phyloP scores from a whole-genome alignment of 1,139 yeast genomes.

The Suhomyces choctaworum region DNA sequence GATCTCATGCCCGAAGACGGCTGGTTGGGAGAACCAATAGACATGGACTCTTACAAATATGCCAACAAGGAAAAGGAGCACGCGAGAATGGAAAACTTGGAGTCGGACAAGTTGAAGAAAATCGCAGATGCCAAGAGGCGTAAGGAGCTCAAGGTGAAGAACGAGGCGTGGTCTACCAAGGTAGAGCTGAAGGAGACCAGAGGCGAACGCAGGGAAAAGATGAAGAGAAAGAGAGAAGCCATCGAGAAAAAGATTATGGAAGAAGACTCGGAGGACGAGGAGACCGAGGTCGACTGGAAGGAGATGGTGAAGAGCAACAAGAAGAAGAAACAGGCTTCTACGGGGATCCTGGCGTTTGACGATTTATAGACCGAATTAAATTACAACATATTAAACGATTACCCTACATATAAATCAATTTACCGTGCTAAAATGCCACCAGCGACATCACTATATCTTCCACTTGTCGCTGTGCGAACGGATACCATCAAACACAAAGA shows the following conservation, averaged over 20 bases:
- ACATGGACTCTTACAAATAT: constrained; percentile 68
- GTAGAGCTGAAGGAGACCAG: constrained; percentile 62
- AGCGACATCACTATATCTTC: constrained; percentile 37
- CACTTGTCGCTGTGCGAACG: constrained; percentile 51
- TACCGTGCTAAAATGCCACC: too few species aligned
- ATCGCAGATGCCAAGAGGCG: constrained; percentile 50
- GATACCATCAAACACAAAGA: constrained; percentile 68
- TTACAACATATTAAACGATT: too few species aligned
- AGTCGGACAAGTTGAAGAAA: constrained; percentile 44
- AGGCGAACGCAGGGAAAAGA: constrained; percentile 60
- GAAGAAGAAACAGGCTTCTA: constrained; percentile 42
- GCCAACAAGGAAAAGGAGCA: constrained; percentile 65
- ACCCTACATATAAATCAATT: background rate
- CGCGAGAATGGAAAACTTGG: constrained; percentile 58
- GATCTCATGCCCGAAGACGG: constrained; percentile 61
- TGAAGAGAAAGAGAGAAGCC: constrained; percentile 63
- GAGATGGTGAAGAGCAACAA: constrained; percentile 69
- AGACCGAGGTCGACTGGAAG: constrained; percentile 80
- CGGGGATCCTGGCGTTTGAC: constrained; percentile 60
- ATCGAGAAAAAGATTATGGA: constrained; percentile 56
- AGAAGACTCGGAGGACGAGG: constrained; percentile 53
- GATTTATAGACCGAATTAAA: constrained; percentile 47
- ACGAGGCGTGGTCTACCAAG: constrained; percentile 81
- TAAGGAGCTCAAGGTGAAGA: constrained; percentile 51
- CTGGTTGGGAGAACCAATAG: constrained; percentile 63